Conservation (phyloP, 345 rosid species). For the Triadica sebifera region DNA sequence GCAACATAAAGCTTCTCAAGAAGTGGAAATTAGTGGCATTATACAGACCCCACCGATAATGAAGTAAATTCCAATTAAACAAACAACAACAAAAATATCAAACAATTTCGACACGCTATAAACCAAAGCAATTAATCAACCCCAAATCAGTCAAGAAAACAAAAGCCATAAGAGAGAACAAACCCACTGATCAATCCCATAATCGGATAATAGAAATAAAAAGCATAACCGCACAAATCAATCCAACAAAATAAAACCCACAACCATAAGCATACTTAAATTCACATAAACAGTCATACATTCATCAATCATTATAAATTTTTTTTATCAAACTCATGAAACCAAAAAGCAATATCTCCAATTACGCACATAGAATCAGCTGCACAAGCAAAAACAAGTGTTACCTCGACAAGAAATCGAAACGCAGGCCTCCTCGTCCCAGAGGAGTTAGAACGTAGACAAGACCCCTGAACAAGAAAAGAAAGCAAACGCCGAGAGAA, state of each 20-base stretch:
- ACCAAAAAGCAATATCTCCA: not conserved
- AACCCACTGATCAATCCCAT: conserved; percentile 3
- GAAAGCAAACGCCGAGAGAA: conserved; percentile 2
- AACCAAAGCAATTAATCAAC: not conserved
- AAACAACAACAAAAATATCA: not conserved
- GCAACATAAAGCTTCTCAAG: not conserved
- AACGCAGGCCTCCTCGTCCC: not conserved
- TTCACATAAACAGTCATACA: conserved; percentile 10
- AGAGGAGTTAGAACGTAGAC: not conserved
- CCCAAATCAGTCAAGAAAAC: not conserved
- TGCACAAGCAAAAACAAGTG: not conserved
- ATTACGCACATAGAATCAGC: conserved; percentile 1
- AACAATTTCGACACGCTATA: not conserved
- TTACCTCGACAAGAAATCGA: not conserved
- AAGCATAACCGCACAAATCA: not conserved
- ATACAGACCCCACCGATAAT: not conserved
- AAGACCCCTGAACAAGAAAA: not conserved
- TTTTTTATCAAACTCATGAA: conserved; percentile 4
- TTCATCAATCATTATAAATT: conserved; percentile 12
- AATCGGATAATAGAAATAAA: not conserved
- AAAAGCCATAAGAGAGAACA: too few species aligned
- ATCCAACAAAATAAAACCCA: conserved; percentile 11
- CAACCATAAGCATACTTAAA: not conserved
- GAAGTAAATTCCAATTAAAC: not conserved
- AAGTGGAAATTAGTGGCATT: not conserved